These are phyloP conservation scores for Colletotrichum incanum DNA, from an alignment of 2,329 filamentous ascomycete species.

Conservation along the genomic window DNA sequence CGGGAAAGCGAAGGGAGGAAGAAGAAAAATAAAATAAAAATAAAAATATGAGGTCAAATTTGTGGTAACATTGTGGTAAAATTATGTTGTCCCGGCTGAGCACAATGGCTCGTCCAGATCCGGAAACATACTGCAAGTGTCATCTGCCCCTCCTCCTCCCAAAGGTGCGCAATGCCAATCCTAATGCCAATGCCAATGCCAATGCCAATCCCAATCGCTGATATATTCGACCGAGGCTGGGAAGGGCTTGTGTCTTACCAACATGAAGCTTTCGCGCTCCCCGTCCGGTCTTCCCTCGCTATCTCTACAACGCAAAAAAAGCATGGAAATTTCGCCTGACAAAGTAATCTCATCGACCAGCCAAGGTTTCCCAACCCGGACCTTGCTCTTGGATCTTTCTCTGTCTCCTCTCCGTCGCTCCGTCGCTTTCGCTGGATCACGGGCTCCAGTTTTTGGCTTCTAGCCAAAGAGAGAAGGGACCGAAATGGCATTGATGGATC, in stretches of 20 bases:
- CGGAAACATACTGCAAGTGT: neutral
- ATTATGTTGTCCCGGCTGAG: neutral
- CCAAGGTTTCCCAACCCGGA: conserved; percentile 4
- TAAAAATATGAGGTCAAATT: neutral
- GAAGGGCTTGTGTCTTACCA: conserved; percentile 14
- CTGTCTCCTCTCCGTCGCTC: neutral
- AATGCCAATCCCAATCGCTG: conserved; percentile 18
- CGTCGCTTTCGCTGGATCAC: neutral
- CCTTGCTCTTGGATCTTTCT: neutral
- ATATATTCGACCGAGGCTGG: conserved; percentile 30
- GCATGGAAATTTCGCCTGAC: conserved; percentile 2
- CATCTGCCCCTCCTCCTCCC: neutral
- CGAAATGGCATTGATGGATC: conserved; percentile 20
- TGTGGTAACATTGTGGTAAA: neutral
- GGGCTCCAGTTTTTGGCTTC: neutral
- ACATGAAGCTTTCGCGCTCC: neutral
- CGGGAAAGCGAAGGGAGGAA: neutral
- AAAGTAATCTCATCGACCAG: conserved; percentile 5
- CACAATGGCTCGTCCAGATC: neutral
- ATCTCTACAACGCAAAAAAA: neutral
- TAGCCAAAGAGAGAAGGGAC: conserved; percentile 12
- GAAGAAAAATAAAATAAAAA: neutral
- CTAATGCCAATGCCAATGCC: neutral
- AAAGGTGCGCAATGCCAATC: neutral
- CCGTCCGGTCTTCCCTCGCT: conserved; percentile 11